Base-by-base conservation (phyloP, 139 green algal species). In the Coelastrella sp. region DNA sequence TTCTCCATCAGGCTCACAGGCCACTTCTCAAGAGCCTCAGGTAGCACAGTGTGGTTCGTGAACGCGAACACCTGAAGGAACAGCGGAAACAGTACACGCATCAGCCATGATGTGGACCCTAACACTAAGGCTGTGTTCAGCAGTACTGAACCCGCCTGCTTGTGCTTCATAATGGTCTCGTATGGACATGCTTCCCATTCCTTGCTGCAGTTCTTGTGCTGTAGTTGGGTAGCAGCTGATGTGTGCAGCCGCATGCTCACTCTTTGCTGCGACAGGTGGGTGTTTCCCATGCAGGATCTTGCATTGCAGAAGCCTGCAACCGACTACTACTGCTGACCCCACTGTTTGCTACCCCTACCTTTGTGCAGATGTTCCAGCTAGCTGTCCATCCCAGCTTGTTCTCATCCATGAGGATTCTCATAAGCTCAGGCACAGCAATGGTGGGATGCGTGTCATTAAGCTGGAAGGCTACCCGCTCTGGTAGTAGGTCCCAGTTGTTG, bases 11-110 rank as follows among this genome's bases (percentile, higher is more conserved):
- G 94, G 58, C 89, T 93, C 57, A 99, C 94, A 0, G 97, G 96
- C 98, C 98, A 99, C 87, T 95, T 96, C 97, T 99, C 98, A 74
- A 99, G 93, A 32, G 98, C 98, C 96, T 99, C 97, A 3, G 98
- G 98, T 92, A 99, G 94, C 76, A 99, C 97, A 4, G 98, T 99
- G 95, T 99, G 98, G 95, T 99, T 99, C 92, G 98, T 99, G 97
- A 99, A 99, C 20, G 96, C 95, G 93, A 99, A 99, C 47, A 97
- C 95, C 94, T 96, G 94, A 14, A 56, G 32, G 32, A 47, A 47
- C n/a, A n/a, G n/a, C n/a, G n/a, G n/a, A n/a, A n/a, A n/a, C 32
- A 47, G 32, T 47, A 47, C 32, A 47, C 32, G 0, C 17, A 65
- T 65, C 32, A 61, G 3, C 17, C 87, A 75, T 20, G 73, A 78